These are phyloP conservation scores for Pyricularia pennisetigena DNA, from an alignment of 2,329 filamentous ascomycete genomes.

Conservation along the genomic window DNA sequence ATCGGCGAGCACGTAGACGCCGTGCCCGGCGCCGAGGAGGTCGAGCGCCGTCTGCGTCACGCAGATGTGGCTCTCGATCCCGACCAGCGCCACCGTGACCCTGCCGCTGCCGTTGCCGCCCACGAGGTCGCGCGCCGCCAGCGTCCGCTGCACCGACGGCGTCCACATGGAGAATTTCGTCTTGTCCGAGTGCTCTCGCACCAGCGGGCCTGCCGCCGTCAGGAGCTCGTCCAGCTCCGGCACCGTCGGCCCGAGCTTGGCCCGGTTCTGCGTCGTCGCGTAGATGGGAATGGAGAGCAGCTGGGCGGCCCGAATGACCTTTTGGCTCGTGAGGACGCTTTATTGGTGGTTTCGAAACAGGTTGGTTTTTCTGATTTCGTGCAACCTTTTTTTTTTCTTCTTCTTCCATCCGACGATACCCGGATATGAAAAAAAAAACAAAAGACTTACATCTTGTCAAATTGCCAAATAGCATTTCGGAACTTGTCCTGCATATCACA, in stretches of 20 bases:
- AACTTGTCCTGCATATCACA: conserved; percentile 97
- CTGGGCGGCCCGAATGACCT: conserved; percentile 55
- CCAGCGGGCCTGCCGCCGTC: conserved; percentile 35
- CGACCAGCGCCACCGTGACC: conserved; percentile 60
- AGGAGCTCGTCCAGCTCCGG: conserved; percentile 53
- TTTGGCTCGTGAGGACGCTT: conserved; percentile 57
- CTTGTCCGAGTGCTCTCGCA: conserved; percentile 59
- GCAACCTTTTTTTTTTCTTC: too few species aligned
- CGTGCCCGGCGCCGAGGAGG: conserved; percentile 62
- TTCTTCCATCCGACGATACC: background rate
- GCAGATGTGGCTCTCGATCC: conserved; percentile 92
- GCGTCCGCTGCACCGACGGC: conserved; percentile 46
- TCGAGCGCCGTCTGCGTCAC: conserved; percentile 88
- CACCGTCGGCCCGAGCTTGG: conserved; percentile 72
- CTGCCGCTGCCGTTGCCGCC: conserved; percentile 11
- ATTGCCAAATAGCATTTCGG: conserved; percentile 71
- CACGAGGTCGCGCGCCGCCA: conserved; percentile 14
- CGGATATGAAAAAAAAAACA: background rate
- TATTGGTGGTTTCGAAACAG: background rate
- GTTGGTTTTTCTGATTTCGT: background rate
- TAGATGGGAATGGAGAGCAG: conserved; percentile 68
- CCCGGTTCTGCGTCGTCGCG: conserved; percentile 75
- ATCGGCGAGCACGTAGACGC: conserved; percentile 81
- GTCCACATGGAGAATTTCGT: conserved; percentile 83
- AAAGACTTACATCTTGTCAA: conserved; percentile 60